Base-by-base conservation (phyloP, 345 rosid genomes). In the Durio zibethinus region DNA sequence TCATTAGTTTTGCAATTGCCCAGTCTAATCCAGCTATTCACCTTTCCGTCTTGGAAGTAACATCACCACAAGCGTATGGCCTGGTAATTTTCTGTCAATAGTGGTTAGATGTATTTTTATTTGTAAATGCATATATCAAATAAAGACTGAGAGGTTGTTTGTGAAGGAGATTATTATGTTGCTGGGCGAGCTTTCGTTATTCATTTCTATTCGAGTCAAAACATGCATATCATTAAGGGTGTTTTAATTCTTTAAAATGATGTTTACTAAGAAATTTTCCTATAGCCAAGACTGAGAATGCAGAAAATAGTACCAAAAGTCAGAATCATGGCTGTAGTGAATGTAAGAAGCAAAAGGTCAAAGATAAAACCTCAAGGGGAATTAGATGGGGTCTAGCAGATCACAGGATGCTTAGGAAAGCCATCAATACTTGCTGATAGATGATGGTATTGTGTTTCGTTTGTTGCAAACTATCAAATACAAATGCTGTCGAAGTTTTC, bases 1-100 rank as follows among this genome's bases (percentile, higher is more conserved):
- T 91, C 78, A 86, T 94, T 83, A 84, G 86, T 81, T 81, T 87
- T 67, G 92, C 83, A 75, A 83, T 91, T 81, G 81, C 91, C 75
- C 89, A 89, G 82, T 83, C 83, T 38, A 78, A 86, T 80, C 85
- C 92, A 59, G 81, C 81, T 4, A 15, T 88, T 72, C 83, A 80
- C 77, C 86, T 90, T 83, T 89, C 97, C 68, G 36, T 94, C 77
- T 76, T 93, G 83, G 98, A 94, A 85, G 95, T 90, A 79, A 98
- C 98, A 15, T 89, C 97, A 0, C 98, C 97, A 35, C 98, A 93
- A 87, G 98, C 98, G 40, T 94, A 94, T 88, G 98, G 98, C 85
- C 86, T 93, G 97, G 97, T 92, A 91, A 68, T 79, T 72, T 86
- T 79, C 79, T 69, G 38, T 76, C 20, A 42, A 48, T 52, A 25